phyloP scores from a whole-genome alignment of 495 filamentous ascomycete species.

The Astrothelium subdiscretum region DNA sequence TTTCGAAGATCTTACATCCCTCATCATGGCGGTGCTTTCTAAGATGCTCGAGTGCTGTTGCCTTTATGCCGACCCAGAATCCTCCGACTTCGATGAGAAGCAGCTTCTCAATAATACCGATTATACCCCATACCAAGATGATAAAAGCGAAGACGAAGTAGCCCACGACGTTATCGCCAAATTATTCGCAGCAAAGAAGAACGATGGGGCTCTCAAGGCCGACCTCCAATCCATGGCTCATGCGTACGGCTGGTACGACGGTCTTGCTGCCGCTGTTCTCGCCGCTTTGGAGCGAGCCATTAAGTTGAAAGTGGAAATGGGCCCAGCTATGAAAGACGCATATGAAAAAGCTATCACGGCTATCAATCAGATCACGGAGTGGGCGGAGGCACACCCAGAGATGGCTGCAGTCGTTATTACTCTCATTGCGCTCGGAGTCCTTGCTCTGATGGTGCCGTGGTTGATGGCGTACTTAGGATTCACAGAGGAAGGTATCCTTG shows the following conservation, averaged over 20 bases:
- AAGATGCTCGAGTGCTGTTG: conserved; percentile 1
- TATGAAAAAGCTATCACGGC: conserved; percentile 3
- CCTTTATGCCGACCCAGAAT: background rate
- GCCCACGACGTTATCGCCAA: conserved; percentile 4
- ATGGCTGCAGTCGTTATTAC: conserved; percentile 6
- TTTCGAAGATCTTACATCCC: background rate
- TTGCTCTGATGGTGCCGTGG: conserved; percentile 5
- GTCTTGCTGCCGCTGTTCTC: conserved; percentile 6
- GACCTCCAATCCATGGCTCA: conserved; percentile 5
- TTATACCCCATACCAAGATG: conserved; percentile 2
- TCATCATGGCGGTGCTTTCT: background rate
- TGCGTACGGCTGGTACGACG: conserved; percentile 4
- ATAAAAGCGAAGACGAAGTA: conserved; percentile 2
- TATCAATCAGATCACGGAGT: conserved; percentile 2
- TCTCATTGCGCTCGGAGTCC: conserved; percentile 1
- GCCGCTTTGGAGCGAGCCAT: conserved; percentile 2
- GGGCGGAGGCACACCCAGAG: conserved; percentile 6
- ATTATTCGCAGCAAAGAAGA: conserved; percentile 6
- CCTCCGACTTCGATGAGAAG: background rate
- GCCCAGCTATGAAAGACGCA: conserved; percentile 1
- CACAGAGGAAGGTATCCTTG: conserved; percentile 5
- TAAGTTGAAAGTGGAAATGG: conserved; percentile 3
- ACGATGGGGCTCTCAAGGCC: conserved; percentile 1
- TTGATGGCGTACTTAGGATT: conserved; percentile 8
- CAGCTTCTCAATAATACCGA: background rate